Percentiles rank a stretch among this genome's conserved stretches.
Conservation (phyloP, 108 stramenopile genomes). For the Skeletonema marinoi region DNA sequence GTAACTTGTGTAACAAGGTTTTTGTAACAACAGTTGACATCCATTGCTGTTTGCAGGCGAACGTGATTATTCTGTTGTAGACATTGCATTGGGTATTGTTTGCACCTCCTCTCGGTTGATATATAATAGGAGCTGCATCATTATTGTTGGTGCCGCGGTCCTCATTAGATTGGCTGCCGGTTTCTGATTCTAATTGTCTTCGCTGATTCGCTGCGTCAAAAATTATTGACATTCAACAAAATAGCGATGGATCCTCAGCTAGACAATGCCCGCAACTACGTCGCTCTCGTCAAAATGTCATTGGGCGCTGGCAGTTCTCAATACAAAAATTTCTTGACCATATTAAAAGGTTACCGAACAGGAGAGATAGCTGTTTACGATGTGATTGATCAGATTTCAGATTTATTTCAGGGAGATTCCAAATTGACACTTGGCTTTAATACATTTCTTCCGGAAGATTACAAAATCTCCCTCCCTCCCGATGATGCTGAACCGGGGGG, state of each 20-base stretch:
- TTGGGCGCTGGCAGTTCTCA: background rate
- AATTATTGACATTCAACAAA: too few relatives aligned
- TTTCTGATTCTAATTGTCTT: too few relatives aligned
- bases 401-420: background rate
- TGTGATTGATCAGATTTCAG: conserved; percentile 9
- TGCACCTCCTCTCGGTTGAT: too few relatives aligned
- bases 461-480: background rate
- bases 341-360: background rate
- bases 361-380: background rate
- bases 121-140: too few relatives aligned
- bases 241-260: background rate
- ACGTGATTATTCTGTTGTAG: too few relatives aligned
- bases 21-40: too few relatives aligned
- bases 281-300: background rate
- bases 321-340: conserved; percentile 4
- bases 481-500: conserved; percentile 1
- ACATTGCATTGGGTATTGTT: too few relatives aligned
- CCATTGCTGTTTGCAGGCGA: too few relatives aligned
- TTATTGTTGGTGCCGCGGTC: too few relatives aligned
- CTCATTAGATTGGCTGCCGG: too few relatives aligned
- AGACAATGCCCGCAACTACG: conserved; percentile 4
- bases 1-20: too few relatives aligned
- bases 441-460: conserved; percentile 13
- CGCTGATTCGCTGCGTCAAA: too few relatives aligned
- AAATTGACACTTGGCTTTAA: conserved; percentile 16